Conservation (phyloP, 2,329 filamentous ascomycete species). For the Myotisia sp. region DNA sequence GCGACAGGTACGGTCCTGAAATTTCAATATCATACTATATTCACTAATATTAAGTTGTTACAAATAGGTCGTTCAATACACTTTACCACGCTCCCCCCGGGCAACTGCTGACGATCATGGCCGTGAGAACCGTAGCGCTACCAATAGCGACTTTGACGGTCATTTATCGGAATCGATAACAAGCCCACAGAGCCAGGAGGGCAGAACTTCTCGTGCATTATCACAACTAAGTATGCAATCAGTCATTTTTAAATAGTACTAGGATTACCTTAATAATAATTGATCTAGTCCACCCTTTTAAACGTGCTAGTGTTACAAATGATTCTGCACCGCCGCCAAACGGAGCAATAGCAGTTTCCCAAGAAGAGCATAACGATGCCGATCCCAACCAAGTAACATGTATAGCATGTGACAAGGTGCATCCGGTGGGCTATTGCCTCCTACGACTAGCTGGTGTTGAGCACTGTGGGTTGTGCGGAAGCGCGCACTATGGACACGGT, state of each 20-base stretch:
- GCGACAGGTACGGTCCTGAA: constrained; percentile 45
- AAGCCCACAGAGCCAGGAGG: too few relatives aligned
- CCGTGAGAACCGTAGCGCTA: constrained; percentile 3
- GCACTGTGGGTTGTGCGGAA: constrained; percentile 49
- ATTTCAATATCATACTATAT: too few relatives aligned
- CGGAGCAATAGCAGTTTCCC: constrained; percentile 3
- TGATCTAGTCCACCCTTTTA: constrained; percentile 22
- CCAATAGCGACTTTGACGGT: constrained; percentile 16
- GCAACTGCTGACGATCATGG: constrained; percentile 4
- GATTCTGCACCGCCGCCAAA: neutral
- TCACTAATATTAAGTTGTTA: too few relatives aligned
- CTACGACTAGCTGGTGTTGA: constrained; percentile 46
- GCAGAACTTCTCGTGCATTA: too few relatives aligned
- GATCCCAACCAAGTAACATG: too few relatives aligned
- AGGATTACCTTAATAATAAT: too few relatives aligned
- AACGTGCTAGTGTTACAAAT: constrained; percentile 20
- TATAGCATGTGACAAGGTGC: constrained; percentile 39
- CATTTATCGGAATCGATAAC: too few relatives aligned
- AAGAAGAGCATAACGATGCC: constrained; percentile 6
- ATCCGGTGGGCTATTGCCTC: constrained; percentile 45
- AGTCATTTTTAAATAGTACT: too few relatives aligned
- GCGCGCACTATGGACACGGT: constrained; percentile 43
- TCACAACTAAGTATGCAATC: too few relatives aligned
- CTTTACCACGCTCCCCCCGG: too few relatives aligned
- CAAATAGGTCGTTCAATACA: too few relatives aligned